Evolutionary conservation across 352 stramenopile species (phyloP).

Genomic region (Phytopythium oedochilum): DNA sequence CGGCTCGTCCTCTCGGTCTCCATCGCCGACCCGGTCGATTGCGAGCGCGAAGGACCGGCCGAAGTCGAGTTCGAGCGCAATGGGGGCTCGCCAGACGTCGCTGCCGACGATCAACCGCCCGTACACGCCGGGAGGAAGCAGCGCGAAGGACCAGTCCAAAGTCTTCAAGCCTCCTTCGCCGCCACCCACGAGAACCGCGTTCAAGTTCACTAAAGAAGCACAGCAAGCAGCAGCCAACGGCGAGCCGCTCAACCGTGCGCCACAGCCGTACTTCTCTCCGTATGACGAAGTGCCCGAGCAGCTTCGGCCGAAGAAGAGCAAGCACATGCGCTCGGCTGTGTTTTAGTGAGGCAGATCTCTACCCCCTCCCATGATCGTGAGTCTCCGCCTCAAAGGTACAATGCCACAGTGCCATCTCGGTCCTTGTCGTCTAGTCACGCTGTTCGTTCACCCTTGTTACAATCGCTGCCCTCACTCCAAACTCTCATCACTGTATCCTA

Average conservation of each 20-base stretch:
- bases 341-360: constrained; percentile 8
- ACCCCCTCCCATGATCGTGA: no score
- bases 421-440: background rate
- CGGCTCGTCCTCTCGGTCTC: constrained; percentile 29
- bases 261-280: constrained; percentile 61
- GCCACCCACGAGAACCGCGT: constrained; percentile 57
- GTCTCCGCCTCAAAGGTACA: no score
- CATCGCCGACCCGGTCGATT: constrained; percentile 28
- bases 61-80: constrained; percentile 44
- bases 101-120: constrained; percentile 26
- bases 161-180: constrained; percentile 55
- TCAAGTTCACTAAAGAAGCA: constrained; percentile 71
- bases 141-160: constrained; percentile 23
- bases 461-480: background rate
- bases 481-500: background rate
- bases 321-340: constrained; percentile 26
- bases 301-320: constrained; percentile 49
- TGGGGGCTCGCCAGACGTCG: constrained; percentile 29
- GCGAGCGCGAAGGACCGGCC: constrained; percentile 27
- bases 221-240: constrained; percentile 25
- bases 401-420: background rate
- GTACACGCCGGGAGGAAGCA: constrained; percentile 14
- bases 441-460: background rate
- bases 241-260: constrained; percentile 11
- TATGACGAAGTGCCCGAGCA: constrained; percentile 54